A percentile compares a stretch with the other conserved stretches of the same genome.
Evolutionary conservation across 257 asterid species (phyloP).

Genomic region (Salvia miltiorrhiza): DNA sequence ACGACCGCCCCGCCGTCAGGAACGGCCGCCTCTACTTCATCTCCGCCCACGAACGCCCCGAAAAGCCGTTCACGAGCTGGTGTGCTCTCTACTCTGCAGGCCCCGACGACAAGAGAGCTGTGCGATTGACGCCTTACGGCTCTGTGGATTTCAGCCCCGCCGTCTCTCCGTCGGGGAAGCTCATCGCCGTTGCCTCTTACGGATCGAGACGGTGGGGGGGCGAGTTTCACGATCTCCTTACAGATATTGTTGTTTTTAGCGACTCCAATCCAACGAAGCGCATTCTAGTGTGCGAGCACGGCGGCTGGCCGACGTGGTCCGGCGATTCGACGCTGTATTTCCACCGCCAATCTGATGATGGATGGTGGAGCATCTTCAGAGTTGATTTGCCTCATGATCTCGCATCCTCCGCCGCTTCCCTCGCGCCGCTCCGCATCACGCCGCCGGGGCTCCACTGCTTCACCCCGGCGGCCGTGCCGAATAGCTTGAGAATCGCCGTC

Average conservation of each 20-base stretch:
- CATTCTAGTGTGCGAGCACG: conserved; percentile 42
- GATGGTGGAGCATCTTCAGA: conserved; percentile 88
- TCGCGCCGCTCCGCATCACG: conserved; percentile 56
- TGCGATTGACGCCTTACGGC: conserved; percentile 56
- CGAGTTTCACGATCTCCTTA: conserved; percentile 57
- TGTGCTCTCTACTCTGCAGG: conserved; percentile 52
- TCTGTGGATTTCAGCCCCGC: conserved; percentile 73
- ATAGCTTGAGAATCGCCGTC: conserved; percentile 35
- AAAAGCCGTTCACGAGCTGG: conserved; percentile 52
- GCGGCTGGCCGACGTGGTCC: conserved; percentile 83
- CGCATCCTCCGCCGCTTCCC: conserved; percentile 8
- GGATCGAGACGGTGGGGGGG: conserved; percentile 60
- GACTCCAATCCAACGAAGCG: conserved; percentile 46
- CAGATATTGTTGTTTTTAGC: conserved; percentile 57
- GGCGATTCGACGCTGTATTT: conserved; percentile 63
- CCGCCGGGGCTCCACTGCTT: conserved; percentile 80
- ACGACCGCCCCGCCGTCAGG: conserved; percentile 59
- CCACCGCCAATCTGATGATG: conserved; percentile 74
- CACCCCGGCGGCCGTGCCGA: conserved; percentile 61
- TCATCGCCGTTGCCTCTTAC: conserved; percentile 71
- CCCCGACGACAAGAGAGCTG: neutral
- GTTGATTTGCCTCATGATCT: conserved; percentile 35
- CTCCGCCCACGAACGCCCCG: conserved; percentile 61
- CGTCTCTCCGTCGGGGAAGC: conserved; percentile 53
- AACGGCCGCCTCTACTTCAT: conserved; percentile 47